Percentiles rank a stretch among this genome's conserved stretches.
Evolutionary conservation across 768 basidiomycete genomes (phyloP).

Genomic region (Tylopilus sp.): DNA sequence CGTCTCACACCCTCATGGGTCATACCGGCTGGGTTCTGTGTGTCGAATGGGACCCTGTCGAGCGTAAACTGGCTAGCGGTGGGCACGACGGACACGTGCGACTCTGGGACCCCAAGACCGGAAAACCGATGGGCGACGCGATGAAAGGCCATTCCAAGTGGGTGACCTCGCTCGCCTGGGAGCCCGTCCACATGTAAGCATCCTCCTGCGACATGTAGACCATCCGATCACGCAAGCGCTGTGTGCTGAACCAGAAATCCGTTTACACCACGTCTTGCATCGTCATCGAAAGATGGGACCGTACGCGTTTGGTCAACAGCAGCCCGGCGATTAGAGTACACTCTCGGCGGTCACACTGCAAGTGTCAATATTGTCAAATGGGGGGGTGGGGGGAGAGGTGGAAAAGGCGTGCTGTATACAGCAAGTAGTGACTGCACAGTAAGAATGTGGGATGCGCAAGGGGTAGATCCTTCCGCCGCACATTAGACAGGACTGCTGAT

Average conservation of each 20-base stretch:
- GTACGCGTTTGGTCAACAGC: constrained; percentile 90
- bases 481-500: constrained; percentile 2
- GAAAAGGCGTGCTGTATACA: constrained; percentile 81
- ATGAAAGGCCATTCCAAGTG: constrained; percentile 94
- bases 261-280: constrained; percentile 78
- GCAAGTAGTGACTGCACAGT: constrained; percentile 94
- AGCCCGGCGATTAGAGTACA: constrained; percentile 70
- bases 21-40: constrained; percentile 97
- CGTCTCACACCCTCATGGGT: constrained; percentile 80
- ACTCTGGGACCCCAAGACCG: constrained; percentile 92
- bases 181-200: constrained; percentile 87
- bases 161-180: constrained; percentile 94
- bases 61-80: constrained; percentile 86
- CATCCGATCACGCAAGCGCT: constrained; percentile 4
- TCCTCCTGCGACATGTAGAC: not conserved
- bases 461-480: constrained; percentile 41
- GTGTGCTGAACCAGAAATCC: constrained; percentile 54
- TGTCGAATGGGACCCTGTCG: constrained; percentile 95
- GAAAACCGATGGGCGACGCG: constrained; percentile 84
- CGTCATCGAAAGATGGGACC: constrained; percentile 93
- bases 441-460: constrained; percentile 88
- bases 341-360: constrained; percentile 90
- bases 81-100: constrained; percentile 92
- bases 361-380: constrained; percentile 95
- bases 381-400: constrained; percentile 77